These are phyloP conservation scores for Breviolum minutum DNA, from an alignment of 73 alveolate genomes.

Conservation along the genomic window DNA sequence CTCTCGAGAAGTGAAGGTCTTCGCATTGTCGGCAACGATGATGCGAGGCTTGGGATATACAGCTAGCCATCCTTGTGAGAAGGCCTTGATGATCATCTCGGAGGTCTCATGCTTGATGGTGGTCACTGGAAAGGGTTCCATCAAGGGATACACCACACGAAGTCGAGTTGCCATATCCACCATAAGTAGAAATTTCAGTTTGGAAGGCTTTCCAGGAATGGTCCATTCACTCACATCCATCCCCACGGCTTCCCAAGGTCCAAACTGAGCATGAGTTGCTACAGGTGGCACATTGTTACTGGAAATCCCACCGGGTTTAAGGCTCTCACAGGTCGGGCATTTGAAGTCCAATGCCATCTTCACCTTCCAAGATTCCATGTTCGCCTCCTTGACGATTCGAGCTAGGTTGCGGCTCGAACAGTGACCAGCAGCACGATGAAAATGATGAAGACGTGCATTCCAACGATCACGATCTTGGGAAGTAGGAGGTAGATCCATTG, in stretches of 20 bases:
- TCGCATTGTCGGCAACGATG: constrained; percentile 1
- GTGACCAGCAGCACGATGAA: constrained; percentile 15
- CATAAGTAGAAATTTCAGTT: not conserved
- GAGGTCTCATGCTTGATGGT: not conserved
- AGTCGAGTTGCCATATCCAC: not conserved
- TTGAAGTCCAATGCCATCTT: not conserved
- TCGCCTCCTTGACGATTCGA: not conserved
- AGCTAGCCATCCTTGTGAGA: not conserved
- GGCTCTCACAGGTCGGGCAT: not conserved
- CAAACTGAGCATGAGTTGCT: not conserved
- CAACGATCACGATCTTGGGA: not conserved
- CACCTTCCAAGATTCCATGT: not conserved
- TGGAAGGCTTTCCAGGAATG: not conserved
- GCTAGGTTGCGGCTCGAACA: not conserved
- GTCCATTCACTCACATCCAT: not conserved
- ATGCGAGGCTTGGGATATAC: not conserved
- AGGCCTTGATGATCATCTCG: not conserved
- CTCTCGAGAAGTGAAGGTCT: too few species aligned
- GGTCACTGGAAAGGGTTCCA: not conserved
- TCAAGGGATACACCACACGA: not conserved
- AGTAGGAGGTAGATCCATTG: too few species aligned
- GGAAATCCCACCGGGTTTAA: not conserved
- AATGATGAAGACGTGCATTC: not conserved
- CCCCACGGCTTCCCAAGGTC: not conserved
- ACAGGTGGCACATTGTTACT: not conserved